These are phyloP conservation scores for Sugiyamaella lignohabitans DNA, from an alignment of 805 yeast genomes.

Conservation along the genomic window DNA sequence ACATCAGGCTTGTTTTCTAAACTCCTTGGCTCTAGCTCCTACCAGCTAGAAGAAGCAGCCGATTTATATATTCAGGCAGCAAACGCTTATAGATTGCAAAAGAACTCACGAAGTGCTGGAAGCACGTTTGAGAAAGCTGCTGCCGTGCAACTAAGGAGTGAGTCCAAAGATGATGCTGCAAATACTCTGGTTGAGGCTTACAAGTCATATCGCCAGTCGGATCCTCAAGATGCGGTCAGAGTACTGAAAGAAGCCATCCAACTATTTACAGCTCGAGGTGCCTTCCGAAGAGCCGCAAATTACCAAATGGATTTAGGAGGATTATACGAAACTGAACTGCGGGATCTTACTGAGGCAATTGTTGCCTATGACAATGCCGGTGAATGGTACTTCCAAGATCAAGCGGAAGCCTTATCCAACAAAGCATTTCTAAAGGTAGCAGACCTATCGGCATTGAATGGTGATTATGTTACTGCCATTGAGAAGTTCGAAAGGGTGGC, in stretches of 20 bases:
- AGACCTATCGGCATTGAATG: conserved; percentile 71
- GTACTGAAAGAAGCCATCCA: conserved; percentile 71
- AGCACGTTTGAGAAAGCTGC: conserved; percentile 82
- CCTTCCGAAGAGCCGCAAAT: conserved; percentile 93
- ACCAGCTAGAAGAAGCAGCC: conserved; percentile 82
- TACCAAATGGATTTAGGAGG: conserved; percentile 88
- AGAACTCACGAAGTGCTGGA: conserved; percentile 68
- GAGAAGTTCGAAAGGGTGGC: conserved; percentile 74
- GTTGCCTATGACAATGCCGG: conserved; percentile 86
- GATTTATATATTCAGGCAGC: conserved; percentile 91
- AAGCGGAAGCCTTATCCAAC: conserved; percentile 82
- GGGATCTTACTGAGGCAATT: conserved; percentile 58
- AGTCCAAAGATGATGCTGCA: conserved; percentile 83
- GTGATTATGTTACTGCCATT: conserved; percentile 70
- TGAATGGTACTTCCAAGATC: conserved; percentile 91
- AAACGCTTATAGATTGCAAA: conserved; percentile 72
- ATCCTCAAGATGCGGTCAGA: conserved; percentile 65
- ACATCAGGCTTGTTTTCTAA: conserved; percentile 51
- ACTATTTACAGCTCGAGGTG: conserved; percentile 83
- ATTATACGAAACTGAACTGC: conserved; percentile 68
- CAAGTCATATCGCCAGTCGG: conserved; percentile 71
- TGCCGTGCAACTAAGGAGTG: conserved; percentile 64
- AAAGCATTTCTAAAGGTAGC: conserved; percentile 88
- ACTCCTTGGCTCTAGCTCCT: conserved; percentile 52
- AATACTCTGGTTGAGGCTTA: conserved; percentile 84